Conservation (phyloP, 2,329 filamentous ascomycete genomes). For the Venturia pyrina region DNA sequence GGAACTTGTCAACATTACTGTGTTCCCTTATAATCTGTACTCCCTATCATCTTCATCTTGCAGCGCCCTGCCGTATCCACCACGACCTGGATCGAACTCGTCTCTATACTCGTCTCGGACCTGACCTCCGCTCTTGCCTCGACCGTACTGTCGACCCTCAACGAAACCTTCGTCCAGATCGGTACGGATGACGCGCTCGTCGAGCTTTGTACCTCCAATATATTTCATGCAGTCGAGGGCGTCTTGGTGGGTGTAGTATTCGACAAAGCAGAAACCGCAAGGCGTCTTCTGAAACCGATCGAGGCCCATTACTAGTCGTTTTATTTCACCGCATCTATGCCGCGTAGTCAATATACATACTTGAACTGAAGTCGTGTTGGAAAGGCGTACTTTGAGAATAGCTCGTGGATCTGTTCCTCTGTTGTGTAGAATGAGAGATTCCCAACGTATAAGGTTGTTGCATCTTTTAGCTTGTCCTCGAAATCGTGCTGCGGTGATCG, state of each 20-base stretch:
- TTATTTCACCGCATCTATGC: slow-evolving; percentile 77
- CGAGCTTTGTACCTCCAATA: slow-evolving; percentile 92
- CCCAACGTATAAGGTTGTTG: slow-evolving; percentile 93
- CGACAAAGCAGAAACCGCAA: slow-evolving; percentile 98
- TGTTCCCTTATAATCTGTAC: background rate
- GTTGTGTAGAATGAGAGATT: slow-evolving; percentile 99
- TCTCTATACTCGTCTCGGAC: slow-evolving; percentile 96
- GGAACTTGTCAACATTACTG: background rate
- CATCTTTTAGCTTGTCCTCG: slow-evolving; percentile 68
- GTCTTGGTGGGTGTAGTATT: slow-evolving; percentile 97
- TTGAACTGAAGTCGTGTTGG: background rate
- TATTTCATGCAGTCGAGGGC: slow-evolving; percentile 98
- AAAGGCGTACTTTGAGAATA: slow-evolving; percentile 66
- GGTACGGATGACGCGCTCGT: slow-evolving; percentile 91
- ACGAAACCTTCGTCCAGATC: slow-evolving; percentile 93
- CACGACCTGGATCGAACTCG: slow-evolving; percentile 90
- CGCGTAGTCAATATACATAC: background rate
- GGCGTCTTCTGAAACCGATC: slow-evolving; percentile 96
- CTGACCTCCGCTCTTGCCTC: slow-evolving; percentile 91
- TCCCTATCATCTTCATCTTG: slow-evolving; percentile 4
- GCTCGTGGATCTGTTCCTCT: slow-evolving; percentile 96
- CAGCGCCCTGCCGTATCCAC: slow-evolving; percentile 61
- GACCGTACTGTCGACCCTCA: slow-evolving; percentile 88
- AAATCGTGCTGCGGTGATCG: slow-evolving; percentile 38
- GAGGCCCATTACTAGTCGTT: slow-evolving; percentile 93